Conservation (phyloP, 495 filamentous ascomycete species). For the Rhizodiscina lignyota region DNA sequence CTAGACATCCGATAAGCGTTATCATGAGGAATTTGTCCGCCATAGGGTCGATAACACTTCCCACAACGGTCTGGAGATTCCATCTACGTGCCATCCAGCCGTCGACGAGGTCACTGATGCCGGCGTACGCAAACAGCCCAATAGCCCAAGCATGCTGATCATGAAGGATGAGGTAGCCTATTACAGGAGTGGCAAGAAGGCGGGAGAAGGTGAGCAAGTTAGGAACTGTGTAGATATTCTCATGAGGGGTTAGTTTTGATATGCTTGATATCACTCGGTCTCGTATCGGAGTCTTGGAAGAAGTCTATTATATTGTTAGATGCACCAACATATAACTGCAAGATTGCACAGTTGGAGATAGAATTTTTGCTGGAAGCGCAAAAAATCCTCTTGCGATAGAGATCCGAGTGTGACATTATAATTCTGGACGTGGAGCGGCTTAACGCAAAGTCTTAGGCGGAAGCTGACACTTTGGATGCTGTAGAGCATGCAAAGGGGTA, state of each 20-base stretch:
- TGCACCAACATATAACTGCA: too few species aligned
- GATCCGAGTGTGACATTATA: too few species aligned
- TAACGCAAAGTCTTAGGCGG: too few species aligned
- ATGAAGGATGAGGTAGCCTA: slow-evolving; percentile 80
- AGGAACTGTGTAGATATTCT: slow-evolving; percentile 92
- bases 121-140: slow-evolving; percentile 80
- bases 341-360: too few species aligned
- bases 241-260: slow-evolving; percentile 47
- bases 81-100: slow-evolving; percentile 81
- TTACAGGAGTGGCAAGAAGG: slow-evolving; percentile 63
- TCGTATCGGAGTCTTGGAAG: too few species aligned
- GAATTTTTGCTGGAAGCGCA: too few species aligned
- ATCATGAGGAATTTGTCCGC: slow-evolving; percentile 68
- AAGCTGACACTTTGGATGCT: too few species aligned
- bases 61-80: slow-evolving; percentile 82
- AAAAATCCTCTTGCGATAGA: too few species aligned
- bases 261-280: too few species aligned
- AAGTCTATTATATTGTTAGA: too few species aligned
- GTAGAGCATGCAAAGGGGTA: too few species aligned
- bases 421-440: too few species aligned
- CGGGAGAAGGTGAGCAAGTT: slow-evolving; percentile 84
- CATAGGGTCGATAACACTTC: slow-evolving; percentile 92
- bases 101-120: slow-evolving; percentile 79
- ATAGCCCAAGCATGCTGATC: slow-evolving; percentile 62
- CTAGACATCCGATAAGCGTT: slow-evolving; percentile 65